Conservation (phyloP, 371 early-diverging fungal species). For the Mortierella sp. region DNA sequence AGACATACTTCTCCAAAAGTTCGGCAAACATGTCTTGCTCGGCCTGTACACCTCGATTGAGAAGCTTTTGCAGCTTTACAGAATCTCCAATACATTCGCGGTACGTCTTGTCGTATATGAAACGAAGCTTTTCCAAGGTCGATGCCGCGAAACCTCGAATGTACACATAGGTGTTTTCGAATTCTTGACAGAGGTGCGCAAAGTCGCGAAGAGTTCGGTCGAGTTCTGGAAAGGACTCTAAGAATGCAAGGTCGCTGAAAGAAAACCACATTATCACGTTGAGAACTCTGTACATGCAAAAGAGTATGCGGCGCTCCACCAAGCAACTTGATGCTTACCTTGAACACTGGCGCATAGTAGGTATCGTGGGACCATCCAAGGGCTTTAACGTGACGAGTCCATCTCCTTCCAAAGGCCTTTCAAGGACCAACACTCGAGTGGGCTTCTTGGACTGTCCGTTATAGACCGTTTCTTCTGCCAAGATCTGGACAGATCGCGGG, state of each 20-base stretch:
- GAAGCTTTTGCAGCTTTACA: conserved; percentile 40
- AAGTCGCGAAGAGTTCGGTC: conserved; percentile 61
- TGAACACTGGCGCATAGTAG: conserved; percentile 59
- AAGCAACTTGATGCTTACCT: conserved; percentile 49
- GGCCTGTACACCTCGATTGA: conserved; percentile 54
- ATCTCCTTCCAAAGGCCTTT: conserved; percentile 68
- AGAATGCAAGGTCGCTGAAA: conserved; percentile 67
- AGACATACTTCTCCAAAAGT: conserved; percentile 67
- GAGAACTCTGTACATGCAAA: background rate
- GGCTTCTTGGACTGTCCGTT: conserved; percentile 56
- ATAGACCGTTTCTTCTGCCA: conserved; percentile 66
- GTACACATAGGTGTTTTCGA: conserved; percentile 70
- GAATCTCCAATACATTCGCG: conserved; percentile 46
- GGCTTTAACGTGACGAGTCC: conserved; percentile 30
- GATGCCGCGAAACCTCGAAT: conserved; percentile 66
- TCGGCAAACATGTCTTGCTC: conserved; percentile 68
- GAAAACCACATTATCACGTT: background rate
- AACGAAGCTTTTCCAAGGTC: conserved; percentile 69
- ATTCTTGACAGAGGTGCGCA: conserved; percentile 59
- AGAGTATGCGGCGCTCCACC: too few species aligned
- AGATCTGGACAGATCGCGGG: conserved; percentile 60
- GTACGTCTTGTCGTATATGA: conserved; percentile 65
- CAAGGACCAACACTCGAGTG: conserved; percentile 60
- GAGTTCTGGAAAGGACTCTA: conserved; percentile 65
- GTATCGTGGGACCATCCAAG: conserved; percentile 51